Base-by-base conservation (phyloP, 495 filamentous ascomycete species). In the Thozetella sp. region DNA sequence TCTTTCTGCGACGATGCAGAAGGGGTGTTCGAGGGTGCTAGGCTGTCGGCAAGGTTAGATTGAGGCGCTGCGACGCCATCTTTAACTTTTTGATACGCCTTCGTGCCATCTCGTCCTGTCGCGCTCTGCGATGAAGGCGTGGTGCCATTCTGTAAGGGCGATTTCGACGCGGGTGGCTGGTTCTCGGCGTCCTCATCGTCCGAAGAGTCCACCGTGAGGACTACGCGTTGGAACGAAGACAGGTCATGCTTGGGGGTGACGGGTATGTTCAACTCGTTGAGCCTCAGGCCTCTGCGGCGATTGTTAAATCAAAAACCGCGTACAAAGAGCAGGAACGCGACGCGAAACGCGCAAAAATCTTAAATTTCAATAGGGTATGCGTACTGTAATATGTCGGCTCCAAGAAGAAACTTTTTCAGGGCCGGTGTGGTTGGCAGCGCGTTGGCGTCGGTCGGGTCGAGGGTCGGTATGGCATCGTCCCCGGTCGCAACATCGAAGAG, bases 351-450 rank as follows among this genome's bases (percentile, higher is more conserved):
- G 51, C 12, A 62, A 26, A 24, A 46, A 56, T 3, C 25, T 20
- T 48, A 54, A 30, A 10, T 34, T 23, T 0, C 13, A 11, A 50
- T 26, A 15, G 43, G 3, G 6, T 15, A 50, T 24, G 84, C 89
- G 76, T 86, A 96, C 93, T 87, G 87, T 55, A 86, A 66, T 56
- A 96, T 86, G 63, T 93, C 89, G 74, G 87, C 88, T 59, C 82
- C 83, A 59, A 91, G 83, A 45, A 97, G 81, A 63, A 93, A 95
- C 59, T 79, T 80, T 59, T 79, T 75, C 66, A 90, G 85, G 66
- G 76, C 76, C 51, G 80, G 63, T 58, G 76, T 74, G 72, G 74
- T 71, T 63, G 86, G 61, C 25, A 67, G 71, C 74, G 73, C 86
- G 73, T 77, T 76, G 23, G 70, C 67, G 60, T 74, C 70, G 68